These are phyloP conservation scores for Coniochaeta sp. DNA, from an alignment of 2,329 filamentous ascomycete species.

Conservation along the genomic window DNA sequence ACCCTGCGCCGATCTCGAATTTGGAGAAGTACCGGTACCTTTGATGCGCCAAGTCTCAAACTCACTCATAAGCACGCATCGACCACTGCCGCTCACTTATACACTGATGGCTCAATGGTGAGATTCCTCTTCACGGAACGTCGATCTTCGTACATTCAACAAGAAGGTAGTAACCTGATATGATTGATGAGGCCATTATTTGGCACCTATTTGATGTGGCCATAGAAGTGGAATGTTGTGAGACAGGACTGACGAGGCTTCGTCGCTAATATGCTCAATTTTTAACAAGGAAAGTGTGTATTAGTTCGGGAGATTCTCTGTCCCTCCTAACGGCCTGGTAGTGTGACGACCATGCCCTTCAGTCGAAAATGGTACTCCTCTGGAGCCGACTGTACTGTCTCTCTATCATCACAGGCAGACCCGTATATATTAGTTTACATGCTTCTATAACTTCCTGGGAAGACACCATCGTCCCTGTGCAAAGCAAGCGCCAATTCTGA, in stretches of 20 bases:
- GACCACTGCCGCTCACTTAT: neutral
- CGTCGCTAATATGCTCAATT: too few relatives aligned
- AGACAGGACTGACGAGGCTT: neutral
- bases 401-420: neutral
- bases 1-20: neutral
- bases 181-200: too few relatives aligned
- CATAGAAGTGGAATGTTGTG: neutral
- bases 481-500: neutral
- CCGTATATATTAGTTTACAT: neutral
- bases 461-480: neutral
- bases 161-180: neutral
- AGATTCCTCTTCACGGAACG: neutral
- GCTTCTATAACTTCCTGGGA: neutral
- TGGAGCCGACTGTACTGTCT: too few relatives aligned
- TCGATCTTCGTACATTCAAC: neutral
- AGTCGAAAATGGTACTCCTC: too few relatives aligned
- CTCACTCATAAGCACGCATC: conserved; percentile 1
- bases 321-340: neutral
- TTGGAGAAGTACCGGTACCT: neutral
- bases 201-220: neutral
- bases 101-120: too few relatives aligned
- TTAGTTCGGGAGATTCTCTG: too few relatives aligned
- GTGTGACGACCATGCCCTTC: too few relatives aligned
- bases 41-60: neutral
- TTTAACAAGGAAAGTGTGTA: too few relatives aligned